Base-by-base conservation (phyloP, 2,329 filamentous ascomycete genomes). In the Aspergillus sp. region DNA sequence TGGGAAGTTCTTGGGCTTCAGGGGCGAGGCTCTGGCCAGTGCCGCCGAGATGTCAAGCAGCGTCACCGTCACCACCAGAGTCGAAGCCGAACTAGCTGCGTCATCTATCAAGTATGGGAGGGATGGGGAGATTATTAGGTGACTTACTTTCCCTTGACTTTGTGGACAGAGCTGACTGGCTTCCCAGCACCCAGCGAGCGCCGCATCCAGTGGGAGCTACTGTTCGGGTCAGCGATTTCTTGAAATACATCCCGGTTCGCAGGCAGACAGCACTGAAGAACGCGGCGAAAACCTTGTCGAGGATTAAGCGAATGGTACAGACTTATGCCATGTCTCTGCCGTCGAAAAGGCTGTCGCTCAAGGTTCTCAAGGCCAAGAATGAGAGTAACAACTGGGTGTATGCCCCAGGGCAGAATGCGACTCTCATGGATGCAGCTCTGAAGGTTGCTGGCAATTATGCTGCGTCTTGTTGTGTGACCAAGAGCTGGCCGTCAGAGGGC, bases 11-110 rank as follows among this genome's bases (percentile, higher is more conserved):
- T 60, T 82, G 8, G 78, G 78, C 2, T 82, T 82, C 45, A 63
- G 78, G 32, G 78, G 78, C 11, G 74, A 79, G 52, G 77, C 78
- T 2, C 57, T 82, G 37, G 72, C 75, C 2, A 78, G 74, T 47
- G 64, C 72, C 33, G 72, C 71, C 8, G 73, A 78, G 42, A 63
- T 80, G 55, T 74, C 70, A 35, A 65, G 68, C 4, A 47, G 52
- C 2, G 37, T 80, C 26, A 56, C 49, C 1, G 58, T 80, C 26
- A 73, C 63, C 8, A 80, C 77, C 2, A 63, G 74, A 30, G 61
- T 74, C 19, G 69, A 74, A 39, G 67, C 69, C 2, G 75, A 81
- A 44, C 49, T 61, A 10, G 69, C 71, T 15, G 77, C 67, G 5
- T 62, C 63, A 4, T 59, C 52, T 19, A 51, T 77, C 33, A 69